phyloP scores from a whole-genome alignment of 495 filamentous ascomycete species.

The Penicillium crystallinum region DNA sequence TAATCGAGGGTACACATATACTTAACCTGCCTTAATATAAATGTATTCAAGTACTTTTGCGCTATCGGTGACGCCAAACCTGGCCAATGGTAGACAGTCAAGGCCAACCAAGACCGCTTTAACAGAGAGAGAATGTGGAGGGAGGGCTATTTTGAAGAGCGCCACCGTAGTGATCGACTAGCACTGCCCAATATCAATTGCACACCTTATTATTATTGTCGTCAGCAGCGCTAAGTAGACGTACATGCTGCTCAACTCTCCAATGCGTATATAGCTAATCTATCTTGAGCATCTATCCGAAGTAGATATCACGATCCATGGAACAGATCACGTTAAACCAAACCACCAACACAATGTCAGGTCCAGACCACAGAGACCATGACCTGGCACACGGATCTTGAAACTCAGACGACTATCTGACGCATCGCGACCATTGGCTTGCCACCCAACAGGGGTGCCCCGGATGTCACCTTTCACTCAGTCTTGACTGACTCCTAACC shows the following conservation, averaged over 20 bases:
- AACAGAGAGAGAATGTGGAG: neutral
- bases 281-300: too few relatives aligned
- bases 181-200: neutral
- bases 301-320: neutral
- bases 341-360: neutral
- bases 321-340: neutral
- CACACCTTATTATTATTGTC: neutral
- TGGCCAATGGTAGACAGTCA: neutral
- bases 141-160: neutral
- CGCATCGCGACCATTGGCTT: conserved; percentile 1
- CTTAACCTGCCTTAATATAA: neutral
- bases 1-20: neutral
- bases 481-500: conserved; percentile 15
- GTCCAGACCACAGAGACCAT: neutral
- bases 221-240: neutral
- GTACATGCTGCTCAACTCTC: neutral
- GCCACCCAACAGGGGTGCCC: conserved; percentile 15
- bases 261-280: neutral
- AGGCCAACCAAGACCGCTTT: conserved; percentile 1
- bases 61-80: neutral
- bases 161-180: neutral
- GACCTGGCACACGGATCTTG: neutral
- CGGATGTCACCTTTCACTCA: conserved; percentile 18
- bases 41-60: neutral
- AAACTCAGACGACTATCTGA: conserved; percentile 3